phyloP scores from a whole-genome alignment of 176 grass and related monocot genomes.

The Eragrostis curvula region DNA sequence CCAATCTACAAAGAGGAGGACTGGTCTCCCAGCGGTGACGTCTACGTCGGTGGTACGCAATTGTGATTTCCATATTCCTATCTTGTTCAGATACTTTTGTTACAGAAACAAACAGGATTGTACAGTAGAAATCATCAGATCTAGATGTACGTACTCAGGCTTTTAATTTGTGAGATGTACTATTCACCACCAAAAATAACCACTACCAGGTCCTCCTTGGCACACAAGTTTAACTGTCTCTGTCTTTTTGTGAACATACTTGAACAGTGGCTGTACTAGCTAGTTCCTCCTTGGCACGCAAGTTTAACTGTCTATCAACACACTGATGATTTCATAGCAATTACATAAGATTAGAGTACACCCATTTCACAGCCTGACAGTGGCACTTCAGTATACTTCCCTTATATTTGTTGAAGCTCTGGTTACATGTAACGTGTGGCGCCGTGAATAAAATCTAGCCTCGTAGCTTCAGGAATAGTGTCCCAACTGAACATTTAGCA shows the following conservation, averaged over 20 bases:
- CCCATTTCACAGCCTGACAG: background rate
- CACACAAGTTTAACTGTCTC: too few relatives aligned
- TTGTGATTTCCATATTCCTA: background rate
- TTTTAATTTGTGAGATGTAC: too few relatives aligned
- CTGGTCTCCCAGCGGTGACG: conserved; percentile 76
- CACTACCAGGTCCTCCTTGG: too few relatives aligned
- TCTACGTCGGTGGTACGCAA: conserved; percentile 80
- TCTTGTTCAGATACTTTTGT: background rate
- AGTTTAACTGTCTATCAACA: background rate
- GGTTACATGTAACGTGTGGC: background rate
- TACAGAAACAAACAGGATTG: background rate
- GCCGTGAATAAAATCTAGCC: too few relatives aligned
- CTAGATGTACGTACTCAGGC: too few relatives aligned
- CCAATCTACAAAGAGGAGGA: conserved; percentile 76
- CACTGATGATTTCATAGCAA: background rate
- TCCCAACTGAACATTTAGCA: background rate
- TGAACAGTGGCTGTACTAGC: background rate
- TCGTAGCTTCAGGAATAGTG: too few relatives aligned
- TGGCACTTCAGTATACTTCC: too few relatives aligned
- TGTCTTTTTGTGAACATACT: background rate
- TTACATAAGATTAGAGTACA: background rate
- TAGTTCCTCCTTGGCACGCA: background rate
- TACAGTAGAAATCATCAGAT: background rate
- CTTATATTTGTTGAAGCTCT: background rate
- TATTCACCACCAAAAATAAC: too few relatives aligned